Conservation (phyloP, 176 grass and related monocot genomes). For the Chrysopogon serrulatus region DNA sequence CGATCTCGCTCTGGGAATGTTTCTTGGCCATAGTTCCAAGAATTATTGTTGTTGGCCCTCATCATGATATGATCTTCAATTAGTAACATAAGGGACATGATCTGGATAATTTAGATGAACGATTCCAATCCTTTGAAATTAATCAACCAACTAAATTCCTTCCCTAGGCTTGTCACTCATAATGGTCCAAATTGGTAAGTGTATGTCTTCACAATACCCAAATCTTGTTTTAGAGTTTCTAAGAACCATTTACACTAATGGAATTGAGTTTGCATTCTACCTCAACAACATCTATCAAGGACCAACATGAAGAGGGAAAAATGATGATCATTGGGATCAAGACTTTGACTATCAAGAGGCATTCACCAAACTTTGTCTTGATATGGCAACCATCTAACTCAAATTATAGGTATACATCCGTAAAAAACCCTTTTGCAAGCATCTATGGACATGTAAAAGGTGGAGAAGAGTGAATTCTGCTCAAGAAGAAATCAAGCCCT, state of each 20-base stretch:
- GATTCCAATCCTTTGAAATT: too few relatives aligned
- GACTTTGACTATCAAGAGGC: not conserved
- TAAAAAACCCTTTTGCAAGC: not conserved
- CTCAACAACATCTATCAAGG: too few relatives aligned
- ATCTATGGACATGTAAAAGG: not conserved
- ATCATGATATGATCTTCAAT: too few relatives aligned
- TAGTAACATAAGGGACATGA: too few relatives aligned
- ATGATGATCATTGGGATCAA: not conserved
- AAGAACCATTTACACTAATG: not conserved
- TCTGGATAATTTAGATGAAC: too few relatives aligned
- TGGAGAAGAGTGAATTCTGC: not conserved
- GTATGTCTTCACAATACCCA: not conserved
- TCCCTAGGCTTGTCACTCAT: not conserved
- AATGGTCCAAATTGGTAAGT: not conserved
- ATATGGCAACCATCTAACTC: not conserved
- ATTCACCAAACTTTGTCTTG: not conserved
- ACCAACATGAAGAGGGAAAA: too few relatives aligned
- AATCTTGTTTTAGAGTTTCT: not conserved
- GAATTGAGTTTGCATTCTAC: not conserved
- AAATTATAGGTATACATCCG: not conserved
- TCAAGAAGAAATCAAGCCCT: not conserved
- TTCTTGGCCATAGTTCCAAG: too few relatives aligned
- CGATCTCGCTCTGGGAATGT: too few relatives aligned
- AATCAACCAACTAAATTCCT: too few relatives aligned
- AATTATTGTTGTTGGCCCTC: too few relatives aligned